These are phyloP conservation scores for Paracorniculantispora psalliotae DNA, from an alignment of 2,329 filamentous ascomycete species.

Conservation along the genomic window DNA sequence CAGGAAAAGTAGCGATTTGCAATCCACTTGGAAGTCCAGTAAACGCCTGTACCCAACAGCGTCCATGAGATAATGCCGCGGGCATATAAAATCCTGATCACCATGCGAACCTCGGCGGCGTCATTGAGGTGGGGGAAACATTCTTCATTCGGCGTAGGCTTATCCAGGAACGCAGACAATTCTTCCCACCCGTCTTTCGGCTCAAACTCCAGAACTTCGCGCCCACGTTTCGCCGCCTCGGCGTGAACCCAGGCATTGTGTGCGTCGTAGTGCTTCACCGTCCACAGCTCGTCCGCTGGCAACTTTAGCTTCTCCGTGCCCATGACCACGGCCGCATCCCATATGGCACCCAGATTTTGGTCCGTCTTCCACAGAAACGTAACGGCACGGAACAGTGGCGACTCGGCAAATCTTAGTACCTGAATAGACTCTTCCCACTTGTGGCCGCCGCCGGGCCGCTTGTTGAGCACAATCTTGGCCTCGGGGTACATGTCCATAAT, in stretches of 20 bases:
- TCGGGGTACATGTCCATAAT: slow-evolving; percentile 36
- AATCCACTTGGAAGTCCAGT: background rate
- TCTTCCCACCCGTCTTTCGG: slow-evolving; percentile 38
- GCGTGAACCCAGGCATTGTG: slow-evolving; percentile 22
- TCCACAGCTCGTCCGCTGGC: slow-evolving; percentile 13
- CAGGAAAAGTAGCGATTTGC: too few species aligned
- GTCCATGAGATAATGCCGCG: slow-evolving; percentile 17
- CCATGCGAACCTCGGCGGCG: slow-evolving; percentile 14
- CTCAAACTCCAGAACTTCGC: slow-evolving; percentile 23
- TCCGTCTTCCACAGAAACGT: slow-evolving; percentile 24
- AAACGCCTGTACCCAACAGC: background rate
- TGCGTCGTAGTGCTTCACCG: slow-evolving; percentile 18
- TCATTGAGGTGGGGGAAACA: slow-evolving; percentile 32
- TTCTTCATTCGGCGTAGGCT: slow-evolving; percentile 26
- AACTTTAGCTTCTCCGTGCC: slow-evolving; percentile 2
- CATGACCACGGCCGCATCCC: slow-evolving; percentile 20
- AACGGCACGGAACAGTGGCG: slow-evolving; percentile 21
- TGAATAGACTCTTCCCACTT: slow-evolving; percentile 25
- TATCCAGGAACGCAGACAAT: slow-evolving; percentile 36
- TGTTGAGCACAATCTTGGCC: slow-evolving; percentile 29
- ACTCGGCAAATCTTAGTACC: slow-evolving; percentile 25
- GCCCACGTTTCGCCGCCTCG: slow-evolving; percentile 26
- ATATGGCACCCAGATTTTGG: slow-evolving; percentile 18
- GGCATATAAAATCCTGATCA: slow-evolving; percentile 15
- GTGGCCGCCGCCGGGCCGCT: slow-evolving; percentile 20